phyloP scores from a whole-genome alignment of 2,329 filamentous ascomycete genomes.

The Nemania diffusa region DNA sequence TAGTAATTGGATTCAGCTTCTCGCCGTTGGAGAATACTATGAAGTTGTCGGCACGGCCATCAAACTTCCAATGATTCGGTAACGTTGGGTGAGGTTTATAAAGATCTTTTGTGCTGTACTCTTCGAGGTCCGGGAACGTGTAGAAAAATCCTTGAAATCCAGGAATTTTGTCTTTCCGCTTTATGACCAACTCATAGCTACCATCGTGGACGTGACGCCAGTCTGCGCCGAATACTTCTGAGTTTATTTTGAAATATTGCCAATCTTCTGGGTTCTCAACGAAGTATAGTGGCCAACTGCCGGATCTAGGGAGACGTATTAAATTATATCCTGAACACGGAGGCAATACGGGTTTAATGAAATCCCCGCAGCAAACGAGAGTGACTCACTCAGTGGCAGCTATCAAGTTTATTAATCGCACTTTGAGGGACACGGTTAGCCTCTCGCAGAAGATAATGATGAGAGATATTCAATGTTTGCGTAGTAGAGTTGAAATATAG shows the following conservation, averaged over 20 bases:
- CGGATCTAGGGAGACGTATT: too few relatives aligned
- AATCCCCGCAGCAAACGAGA: too few relatives aligned
- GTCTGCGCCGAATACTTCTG: background rate
- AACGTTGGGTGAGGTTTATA: conserved; percentile 35
- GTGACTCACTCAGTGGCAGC: background rate
- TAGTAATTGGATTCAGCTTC: conserved; percentile 54
- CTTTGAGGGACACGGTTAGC: background rate
- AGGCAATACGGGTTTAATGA: too few relatives aligned
- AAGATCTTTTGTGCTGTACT: conserved; percentile 42
- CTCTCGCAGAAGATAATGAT: too few relatives aligned
- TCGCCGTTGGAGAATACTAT: conserved; percentile 54
- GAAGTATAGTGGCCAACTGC: background rate
- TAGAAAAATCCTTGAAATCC: background rate
- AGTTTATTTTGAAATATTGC: background rate
- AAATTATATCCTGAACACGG: too few relatives aligned
- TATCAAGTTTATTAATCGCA: background rate
- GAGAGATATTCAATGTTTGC: too few relatives aligned
- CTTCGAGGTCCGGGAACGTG: background rate
- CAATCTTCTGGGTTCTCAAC: background rate
- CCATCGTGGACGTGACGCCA: background rate
- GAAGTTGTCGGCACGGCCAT: conserved; percentile 49
- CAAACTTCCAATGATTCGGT: conserved; percentile 33
- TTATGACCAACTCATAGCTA: background rate
- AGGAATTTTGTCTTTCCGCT: background rate
- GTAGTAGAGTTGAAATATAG: too few relatives aligned